phyloP scores from a whole-genome alignment of 1,284 basidiomycete genomes.

The Naganishia albida region DNA sequence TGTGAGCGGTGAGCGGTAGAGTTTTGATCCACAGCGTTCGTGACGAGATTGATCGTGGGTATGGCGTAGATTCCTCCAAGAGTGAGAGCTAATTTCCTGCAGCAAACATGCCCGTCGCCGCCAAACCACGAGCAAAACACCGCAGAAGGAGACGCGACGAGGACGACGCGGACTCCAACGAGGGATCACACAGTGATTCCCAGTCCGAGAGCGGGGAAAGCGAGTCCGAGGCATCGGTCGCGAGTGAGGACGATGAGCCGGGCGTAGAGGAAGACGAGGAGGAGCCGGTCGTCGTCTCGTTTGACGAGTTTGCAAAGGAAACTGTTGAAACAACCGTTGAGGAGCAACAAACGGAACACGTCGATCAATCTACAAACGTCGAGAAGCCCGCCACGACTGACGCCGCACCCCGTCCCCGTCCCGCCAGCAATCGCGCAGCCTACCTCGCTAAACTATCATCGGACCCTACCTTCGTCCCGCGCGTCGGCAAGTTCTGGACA shows the following conservation, averaged over 20 bases:
- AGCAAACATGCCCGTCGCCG: slow-evolving; percentile 35
- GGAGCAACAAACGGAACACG: not conserved
- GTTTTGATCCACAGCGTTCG: too few relatives aligned
- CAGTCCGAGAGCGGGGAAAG: slow-evolving; percentile 18
- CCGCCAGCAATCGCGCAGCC: slow-evolving; percentile 55
- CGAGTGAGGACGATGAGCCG: slow-evolving; percentile 4
- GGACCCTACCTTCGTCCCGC: slow-evolving; percentile 82
- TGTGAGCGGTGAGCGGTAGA: too few relatives aligned
- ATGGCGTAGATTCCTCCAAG: not conserved
- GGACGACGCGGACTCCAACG: slow-evolving; percentile 48
- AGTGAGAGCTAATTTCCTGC: not conserved
- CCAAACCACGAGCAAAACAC: slow-evolving; percentile 53
- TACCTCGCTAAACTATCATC: slow-evolving; percentile 36
- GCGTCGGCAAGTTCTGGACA: slow-evolving; percentile 84
- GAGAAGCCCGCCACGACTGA: slow-evolving; percentile 28
- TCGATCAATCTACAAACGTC: not conserved
- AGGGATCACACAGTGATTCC: slow-evolving; percentile 2
- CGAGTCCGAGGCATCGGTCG: slow-evolving; percentile 11
- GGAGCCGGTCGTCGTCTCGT: not conserved
- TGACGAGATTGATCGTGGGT: too few relatives aligned
- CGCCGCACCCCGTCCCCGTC: slow-evolving; percentile 45
- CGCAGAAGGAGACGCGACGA: slow-evolving; percentile 44
- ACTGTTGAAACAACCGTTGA: not conserved
- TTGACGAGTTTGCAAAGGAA: slow-evolving; percentile 1
- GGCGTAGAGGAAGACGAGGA: slow-evolving; percentile 3